Percentiles rank a stretch among this genome's conserved stretches.
phyloP scores from a whole-genome alignment of 1,284 basidiomycete genomes.

The Fomitopsis betulina region DNA sequence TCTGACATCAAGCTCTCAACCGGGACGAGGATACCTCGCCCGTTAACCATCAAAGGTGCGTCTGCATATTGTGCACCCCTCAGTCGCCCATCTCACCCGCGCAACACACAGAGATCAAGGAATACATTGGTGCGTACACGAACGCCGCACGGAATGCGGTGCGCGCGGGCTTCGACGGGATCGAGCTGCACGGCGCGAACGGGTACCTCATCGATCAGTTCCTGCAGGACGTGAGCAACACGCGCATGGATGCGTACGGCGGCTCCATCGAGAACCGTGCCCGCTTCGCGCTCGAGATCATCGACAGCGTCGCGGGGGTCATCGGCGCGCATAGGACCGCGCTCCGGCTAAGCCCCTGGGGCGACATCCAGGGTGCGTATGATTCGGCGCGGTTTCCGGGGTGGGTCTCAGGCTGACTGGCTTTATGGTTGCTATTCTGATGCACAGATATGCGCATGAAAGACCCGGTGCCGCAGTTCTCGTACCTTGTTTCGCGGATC shows the following conservation, averaged over 20 bases:
- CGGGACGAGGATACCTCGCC: constrained; percentile 28
- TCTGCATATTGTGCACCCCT: too few species aligned
- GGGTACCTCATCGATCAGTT: constrained; percentile 42
- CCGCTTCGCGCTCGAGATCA: constrained; percentile 44
- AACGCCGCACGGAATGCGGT: constrained; percentile 40
- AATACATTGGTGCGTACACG: constrained; percentile 34
- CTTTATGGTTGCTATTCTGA: too few species aligned
- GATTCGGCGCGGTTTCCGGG: too few species aligned
- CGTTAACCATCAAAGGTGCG: constrained; percentile 28
- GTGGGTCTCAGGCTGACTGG: too few species aligned
- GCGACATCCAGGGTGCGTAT: constrained; percentile 31
- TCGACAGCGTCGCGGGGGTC: constrained; percentile 38
- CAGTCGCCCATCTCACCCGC: background rate
- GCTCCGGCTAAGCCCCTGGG: constrained; percentile 54
- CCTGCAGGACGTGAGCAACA: constrained; percentile 41
- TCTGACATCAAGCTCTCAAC: constrained; percentile 37
- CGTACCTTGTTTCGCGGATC: constrained; percentile 32
- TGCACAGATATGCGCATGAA: constrained; percentile 37
- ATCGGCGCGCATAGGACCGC: constrained; percentile 38
- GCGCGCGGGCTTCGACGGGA: constrained; percentile 43
- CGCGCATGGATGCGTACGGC: constrained; percentile 57
- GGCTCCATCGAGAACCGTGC: constrained; percentile 51
- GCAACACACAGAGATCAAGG: constrained; percentile 33
- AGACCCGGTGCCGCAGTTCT: constrained; percentile 43
- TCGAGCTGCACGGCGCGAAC: constrained; percentile 29